phyloP scores from a whole-genome alignment of 2,329 filamentous ascomycete species.

The Clonostachys solani region DNA sequence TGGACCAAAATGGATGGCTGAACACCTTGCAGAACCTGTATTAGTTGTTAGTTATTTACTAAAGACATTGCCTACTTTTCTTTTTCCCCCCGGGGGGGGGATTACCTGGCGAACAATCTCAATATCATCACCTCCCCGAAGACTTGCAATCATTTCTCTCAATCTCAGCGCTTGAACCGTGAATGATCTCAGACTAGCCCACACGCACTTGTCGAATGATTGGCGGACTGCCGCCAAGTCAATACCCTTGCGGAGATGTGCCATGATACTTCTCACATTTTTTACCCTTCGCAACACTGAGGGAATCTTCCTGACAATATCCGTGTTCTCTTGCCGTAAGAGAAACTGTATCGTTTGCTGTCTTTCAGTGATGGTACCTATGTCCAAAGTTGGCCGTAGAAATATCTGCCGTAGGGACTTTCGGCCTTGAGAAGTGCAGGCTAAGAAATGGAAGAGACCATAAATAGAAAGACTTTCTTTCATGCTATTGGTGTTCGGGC shows the following conservation, averaged over 20 bases:
- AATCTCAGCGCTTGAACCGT: slow-evolving; percentile 67
- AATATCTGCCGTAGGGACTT: slow-evolving; percentile 73
- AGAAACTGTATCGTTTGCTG: slow-evolving; percentile 67
- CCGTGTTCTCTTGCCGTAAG: slow-evolving; percentile 61
- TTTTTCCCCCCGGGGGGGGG: slow-evolving; percentile 13
- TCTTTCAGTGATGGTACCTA: slow-evolving; percentile 64
- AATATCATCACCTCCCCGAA: slow-evolving; percentile 10
- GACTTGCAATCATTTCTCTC: slow-evolving; percentile 47
- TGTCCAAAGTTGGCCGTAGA: slow-evolving; percentile 69
- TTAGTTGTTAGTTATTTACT: too few species aligned
- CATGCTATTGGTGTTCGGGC: slow-evolving; percentile 41
- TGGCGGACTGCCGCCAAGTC: slow-evolving; percentile 41
- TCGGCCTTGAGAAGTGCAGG: slow-evolving; percentile 76
- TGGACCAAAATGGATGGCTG: slow-evolving; percentile 54
- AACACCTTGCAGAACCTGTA: slow-evolving; percentile 54
- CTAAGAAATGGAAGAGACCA: slow-evolving; percentile 72
- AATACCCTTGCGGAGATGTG: slow-evolving; percentile 74
- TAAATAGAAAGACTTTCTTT: slow-evolving; percentile 85
- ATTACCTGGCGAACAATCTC: slow-evolving; percentile 30
- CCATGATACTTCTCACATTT: slow-evolving; percentile 67
- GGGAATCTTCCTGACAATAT: slow-evolving; percentile 48
- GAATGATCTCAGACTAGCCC: slow-evolving; percentile 71
- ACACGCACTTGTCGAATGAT: slow-evolving; percentile 63
- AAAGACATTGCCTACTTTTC: too few species aligned
- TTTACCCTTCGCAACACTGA: slow-evolving; percentile 66